Evolutionary conservation across 306 rosid genomes (phyloP), one percentile per base, ranked within the genome.

Genomic region (Senna siamea): DNA sequence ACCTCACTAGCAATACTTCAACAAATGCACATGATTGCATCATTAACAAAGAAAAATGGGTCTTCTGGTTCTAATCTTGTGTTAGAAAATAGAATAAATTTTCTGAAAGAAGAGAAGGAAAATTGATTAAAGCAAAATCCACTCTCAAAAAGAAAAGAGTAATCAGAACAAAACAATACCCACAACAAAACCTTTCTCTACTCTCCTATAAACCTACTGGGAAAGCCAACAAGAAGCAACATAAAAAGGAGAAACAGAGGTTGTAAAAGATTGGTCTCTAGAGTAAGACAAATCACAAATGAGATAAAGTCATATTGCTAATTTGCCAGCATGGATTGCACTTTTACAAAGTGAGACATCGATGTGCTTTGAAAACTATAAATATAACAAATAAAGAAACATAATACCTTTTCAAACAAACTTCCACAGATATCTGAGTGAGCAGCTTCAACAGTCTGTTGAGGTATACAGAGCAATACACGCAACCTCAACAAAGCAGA

Each of bases 341-440:
- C 41, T 41, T 67, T 37, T 46, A 55, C 22, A n/a, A n/a, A 69
- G 62, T 61, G 75, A 73, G 41, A 75, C 52, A 73, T 43, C 9
- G n/a, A 69, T 9, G 55, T 40, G 26, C 44, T 64, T 57, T 56
- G 66, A 28, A 68, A 75, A 58, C 19, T 12, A 54, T 63, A 50
- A 60, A 60, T 18, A 77, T 62, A 62, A 53, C 18, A 48, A 47
- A 63, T 43, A 54, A 76, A 40, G 72, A 26, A 67, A 69, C 48
- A 58, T 38, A 46, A 72, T 72, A 92, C 99, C 96, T 90, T 92
- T 74, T 90, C 97, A 90, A 94, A 94, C 87, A 94, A 80, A 84
- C 88, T 83, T 76, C 99, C 99, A 87, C 99, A 94, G 61, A 94
- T 94, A 79, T 90, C 99, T 54, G 90, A 75, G 73, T 94, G 99